Percentiles rank a stretch among this genome's conserved stretches.
Conservation (phyloP, 2,329 filamentous ascomycete genomes). For the Alternaria longipes region DNA sequence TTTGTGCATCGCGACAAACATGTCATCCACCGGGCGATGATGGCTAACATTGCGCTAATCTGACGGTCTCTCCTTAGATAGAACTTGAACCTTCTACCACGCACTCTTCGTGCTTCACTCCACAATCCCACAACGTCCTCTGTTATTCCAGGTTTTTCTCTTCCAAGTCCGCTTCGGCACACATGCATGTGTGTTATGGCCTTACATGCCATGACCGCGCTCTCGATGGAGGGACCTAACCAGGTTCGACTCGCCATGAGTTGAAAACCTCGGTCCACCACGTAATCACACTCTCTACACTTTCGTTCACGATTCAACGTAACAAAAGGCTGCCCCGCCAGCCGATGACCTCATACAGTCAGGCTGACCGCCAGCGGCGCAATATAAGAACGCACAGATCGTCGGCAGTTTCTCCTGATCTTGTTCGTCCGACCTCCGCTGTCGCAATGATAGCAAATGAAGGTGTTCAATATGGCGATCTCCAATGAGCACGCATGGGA, state of each 20-base stretch:
- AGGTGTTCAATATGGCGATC: conserved; percentile 9
- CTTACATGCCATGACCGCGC: background rate
- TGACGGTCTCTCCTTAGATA: background rate
- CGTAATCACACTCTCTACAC: background rate
- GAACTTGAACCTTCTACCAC: background rate
- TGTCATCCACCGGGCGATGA: background rate
- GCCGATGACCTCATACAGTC: background rate
- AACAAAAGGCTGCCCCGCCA: background rate
- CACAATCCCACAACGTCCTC: background rate
- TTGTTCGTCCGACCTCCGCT: conserved; percentile 12
- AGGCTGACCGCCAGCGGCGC: background rate
- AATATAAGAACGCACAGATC: conserved; percentile 14
- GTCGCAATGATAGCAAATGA: conserved; percentile 22
- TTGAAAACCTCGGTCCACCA: background rate
- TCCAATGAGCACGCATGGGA: conserved; percentile 9
- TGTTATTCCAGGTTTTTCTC: background rate
- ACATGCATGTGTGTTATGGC: background rate
- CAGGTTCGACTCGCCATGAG: background rate
- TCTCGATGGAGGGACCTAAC: background rate
- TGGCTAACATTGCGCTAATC: background rate
- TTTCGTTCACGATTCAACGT: background rate
- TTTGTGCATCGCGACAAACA: background rate
- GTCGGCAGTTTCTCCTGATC: conserved; percentile 25
- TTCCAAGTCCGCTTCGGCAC: background rate
- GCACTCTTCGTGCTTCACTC: background rate